These are phyloP conservation scores for Chenopodium album DNA, from an alignment of 148 eudicot species.

Conservation along the genomic window DNA sequence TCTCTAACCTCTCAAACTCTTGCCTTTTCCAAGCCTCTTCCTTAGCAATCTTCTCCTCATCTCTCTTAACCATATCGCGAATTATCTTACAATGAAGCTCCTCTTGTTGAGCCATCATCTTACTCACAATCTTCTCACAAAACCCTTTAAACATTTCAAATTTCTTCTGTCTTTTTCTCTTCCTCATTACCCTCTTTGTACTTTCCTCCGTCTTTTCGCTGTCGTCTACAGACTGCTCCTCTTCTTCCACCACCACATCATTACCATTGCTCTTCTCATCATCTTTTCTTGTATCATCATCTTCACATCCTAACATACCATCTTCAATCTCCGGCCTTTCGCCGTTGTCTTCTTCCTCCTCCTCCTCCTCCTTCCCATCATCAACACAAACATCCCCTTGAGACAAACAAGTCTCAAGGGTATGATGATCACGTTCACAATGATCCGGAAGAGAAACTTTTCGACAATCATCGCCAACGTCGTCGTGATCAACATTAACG, in stretches of 20 bases:
- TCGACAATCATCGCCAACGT: background rate
- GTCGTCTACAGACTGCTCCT: slow-evolving; percentile 16
- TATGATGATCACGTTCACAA: background rate
- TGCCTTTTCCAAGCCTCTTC: slow-evolving; percentile 83
- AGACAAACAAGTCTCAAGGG: slow-evolving; percentile 5
- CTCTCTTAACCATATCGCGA: slow-evolving; percentile 67
- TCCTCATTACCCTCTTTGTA: slow-evolving; percentile 25
- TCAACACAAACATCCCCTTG: slow-evolving; percentile 6
- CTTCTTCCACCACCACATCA: slow-evolving; percentile 1
- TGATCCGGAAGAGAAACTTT: background rate
- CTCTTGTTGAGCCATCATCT: slow-evolving; percentile 75
- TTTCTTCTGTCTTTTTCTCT: slow-evolving; percentile 54
- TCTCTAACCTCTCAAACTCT: slow-evolving; percentile 57
- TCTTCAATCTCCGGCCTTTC: slow-evolving; percentile 19
- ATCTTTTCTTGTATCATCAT: slow-evolving; percentile 7
- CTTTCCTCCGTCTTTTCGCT: slow-evolving; percentile 34
- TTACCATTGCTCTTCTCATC: background rate
- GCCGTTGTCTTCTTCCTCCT: slow-evolving; percentile 7
- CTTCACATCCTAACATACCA: slow-evolving; percentile 20
- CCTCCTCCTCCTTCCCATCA: background rate
- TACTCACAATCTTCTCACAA: slow-evolving; percentile 59
- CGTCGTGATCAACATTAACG: slow-evolving; percentile 18
- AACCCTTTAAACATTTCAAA: slow-evolving; percentile 63
- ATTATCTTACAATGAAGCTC: slow-evolving; percentile 66
- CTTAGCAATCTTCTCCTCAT: slow-evolving; percentile 57